Conservation (phyloP, 768 basidiomycete species). For the Podaxis carcinomalis region DNA sequence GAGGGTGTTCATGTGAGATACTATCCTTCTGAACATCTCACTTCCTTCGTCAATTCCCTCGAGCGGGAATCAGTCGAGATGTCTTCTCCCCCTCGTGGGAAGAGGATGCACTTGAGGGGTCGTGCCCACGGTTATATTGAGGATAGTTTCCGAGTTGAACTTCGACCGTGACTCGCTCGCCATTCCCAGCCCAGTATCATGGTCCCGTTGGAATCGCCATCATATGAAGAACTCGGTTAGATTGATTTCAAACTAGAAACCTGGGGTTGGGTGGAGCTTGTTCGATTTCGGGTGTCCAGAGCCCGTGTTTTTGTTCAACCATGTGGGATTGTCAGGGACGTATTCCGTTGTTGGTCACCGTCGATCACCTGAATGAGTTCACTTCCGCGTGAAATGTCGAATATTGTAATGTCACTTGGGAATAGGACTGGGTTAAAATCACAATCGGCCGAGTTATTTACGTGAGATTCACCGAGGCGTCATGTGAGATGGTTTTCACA, state of each 20-base stretch:
- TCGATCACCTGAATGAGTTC: not conserved
- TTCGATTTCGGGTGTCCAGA: not conserved
- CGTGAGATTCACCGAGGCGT: no score
- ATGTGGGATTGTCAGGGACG: not conserved
- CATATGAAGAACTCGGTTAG: not conserved
- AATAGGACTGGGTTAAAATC: no score
- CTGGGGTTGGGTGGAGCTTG: not conserved
- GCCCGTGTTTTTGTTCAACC: slow-evolving; percentile 2
- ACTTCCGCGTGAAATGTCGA: not conserved
- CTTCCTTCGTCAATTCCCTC: not conserved
- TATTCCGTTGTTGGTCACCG: not conserved
- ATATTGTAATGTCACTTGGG: no score
- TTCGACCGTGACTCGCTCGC: no score
- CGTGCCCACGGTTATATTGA: not conserved
- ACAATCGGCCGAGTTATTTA: no score
- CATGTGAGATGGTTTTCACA: no score
- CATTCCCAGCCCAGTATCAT: no score
- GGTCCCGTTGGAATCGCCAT: not conserved
- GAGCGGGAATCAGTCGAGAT: not conserved
- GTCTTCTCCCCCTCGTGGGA: not conserved
- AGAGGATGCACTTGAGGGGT: not conserved
- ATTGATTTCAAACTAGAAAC: not conserved
- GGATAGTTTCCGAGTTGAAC: no score
- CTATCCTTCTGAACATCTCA: not conserved
- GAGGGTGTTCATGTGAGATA: not conserved